Evolutionary conservation across 1,284 basidiomycete genomes (phyloP).

Genomic region (Gymnopus androsaceus): DNA sequence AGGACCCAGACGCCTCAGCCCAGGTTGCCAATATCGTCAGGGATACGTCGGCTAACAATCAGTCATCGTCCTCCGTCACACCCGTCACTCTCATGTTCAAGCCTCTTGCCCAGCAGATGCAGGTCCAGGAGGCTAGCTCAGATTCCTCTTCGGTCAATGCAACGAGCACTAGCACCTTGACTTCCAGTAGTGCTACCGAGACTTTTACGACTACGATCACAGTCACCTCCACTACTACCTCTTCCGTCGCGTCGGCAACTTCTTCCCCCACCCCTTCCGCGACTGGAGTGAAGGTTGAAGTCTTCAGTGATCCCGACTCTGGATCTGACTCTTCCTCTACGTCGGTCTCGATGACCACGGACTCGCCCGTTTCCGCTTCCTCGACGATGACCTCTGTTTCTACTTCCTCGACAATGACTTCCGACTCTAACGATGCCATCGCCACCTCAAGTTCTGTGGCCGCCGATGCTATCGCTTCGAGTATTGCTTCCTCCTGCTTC

Average conservation of each 20-base stretch:
- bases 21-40: neutral
- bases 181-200: constrained; percentile 12
- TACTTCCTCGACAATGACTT: constrained; percentile 17
- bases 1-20: neutral
- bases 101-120: neutral
- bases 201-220: constrained; percentile 22
- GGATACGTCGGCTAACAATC: neutral
- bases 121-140: neutral
- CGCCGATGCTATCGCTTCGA: constrained; percentile 31
- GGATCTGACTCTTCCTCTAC: neutral
- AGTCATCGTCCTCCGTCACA: neutral
- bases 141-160: neutral
- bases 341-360: neutral
- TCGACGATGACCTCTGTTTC: constrained; percentile 15
- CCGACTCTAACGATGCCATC: constrained; percentile 7
- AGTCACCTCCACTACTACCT: neutral
- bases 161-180: neutral
- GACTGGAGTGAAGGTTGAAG: constrained; percentile 16
- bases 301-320: constrained; percentile 8
- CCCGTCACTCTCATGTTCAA: neutral
- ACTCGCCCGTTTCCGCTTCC: neutral
- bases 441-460: constrained; percentile 24
- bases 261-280: constrained; percentile 23
- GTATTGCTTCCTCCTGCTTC: constrained; percentile 19
- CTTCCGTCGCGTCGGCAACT: neutral